Evolutionary conservation across 2,329 filamentous ascomycete species (phyloP).

Genomic region (Fusarium ramigenum): DNA sequence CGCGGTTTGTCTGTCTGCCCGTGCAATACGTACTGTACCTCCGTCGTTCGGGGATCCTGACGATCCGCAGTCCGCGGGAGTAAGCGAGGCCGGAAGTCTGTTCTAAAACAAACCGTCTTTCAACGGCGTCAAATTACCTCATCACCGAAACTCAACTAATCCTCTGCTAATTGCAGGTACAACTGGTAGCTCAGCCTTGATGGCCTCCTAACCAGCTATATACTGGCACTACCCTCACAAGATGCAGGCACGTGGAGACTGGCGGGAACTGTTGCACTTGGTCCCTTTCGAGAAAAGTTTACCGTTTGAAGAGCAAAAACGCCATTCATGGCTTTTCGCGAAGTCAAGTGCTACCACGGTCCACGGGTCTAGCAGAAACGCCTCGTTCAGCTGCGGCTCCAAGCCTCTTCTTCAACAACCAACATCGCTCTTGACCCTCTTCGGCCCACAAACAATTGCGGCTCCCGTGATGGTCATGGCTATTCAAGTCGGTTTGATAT

Average conservation of each 20-base stretch:
- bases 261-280: constrained; percentile 37
- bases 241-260: constrained; percentile 38
- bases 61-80: constrained; percentile 21
- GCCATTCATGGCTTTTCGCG: neutral
- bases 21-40: neutral
- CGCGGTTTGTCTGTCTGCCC: neutral
- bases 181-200: constrained; percentile 12
- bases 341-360: constrained; percentile 4
- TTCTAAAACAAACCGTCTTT: constrained; percentile 13
- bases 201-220: neutral
- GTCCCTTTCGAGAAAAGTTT: constrained; percentile 35
- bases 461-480: neutral
- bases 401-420: neutral
- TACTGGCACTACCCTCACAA: constrained; percentile 27
- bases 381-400: constrained; percentile 31
- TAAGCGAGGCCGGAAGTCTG: constrained; percentile 9
- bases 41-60: neutral
- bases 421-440: neutral
- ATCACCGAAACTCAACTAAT: neutral
- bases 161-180: neutral
- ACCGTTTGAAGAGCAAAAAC: constrained; percentile 24
- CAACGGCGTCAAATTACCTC: constrained; percentile 8
- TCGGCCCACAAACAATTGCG: neutral
- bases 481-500: neutral
- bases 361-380: constrained; percentile 19